Percentiles rank a stretch among this genome's conserved stretches.
Evolutionary conservation across 2,329 filamentous ascomycete species (phyloP).

Genomic region (Arthrobotrys entomopaga): DNA sequence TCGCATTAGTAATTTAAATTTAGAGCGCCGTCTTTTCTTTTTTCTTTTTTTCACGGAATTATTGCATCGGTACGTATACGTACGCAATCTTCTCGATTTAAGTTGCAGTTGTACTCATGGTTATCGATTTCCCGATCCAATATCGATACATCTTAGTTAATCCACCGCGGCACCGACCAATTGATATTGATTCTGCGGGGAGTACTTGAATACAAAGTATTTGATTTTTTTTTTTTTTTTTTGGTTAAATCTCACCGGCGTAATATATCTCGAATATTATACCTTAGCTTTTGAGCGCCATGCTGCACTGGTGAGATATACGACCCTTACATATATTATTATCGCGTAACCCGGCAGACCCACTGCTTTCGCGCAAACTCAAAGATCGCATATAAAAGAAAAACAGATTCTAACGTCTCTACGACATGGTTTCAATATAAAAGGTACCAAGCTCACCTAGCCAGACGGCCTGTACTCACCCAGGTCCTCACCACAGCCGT

Average conservation of each 20-base stretch:
- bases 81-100: too few species aligned
- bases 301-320: conserved; percentile 48
- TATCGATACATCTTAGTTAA: background rate
- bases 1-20: too few species aligned
- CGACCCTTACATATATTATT: background rate
- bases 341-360: too few species aligned
- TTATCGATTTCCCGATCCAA: too few species aligned
- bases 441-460: conserved; percentile 87
- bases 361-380: too few species aligned
- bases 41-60: too few species aligned
- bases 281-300: background rate
- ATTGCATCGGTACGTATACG: too few species aligned
- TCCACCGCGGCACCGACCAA: background rate
- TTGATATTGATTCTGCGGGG: background rate
- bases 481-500: conserved; percentile 87
- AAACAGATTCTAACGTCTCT: too few species aligned
- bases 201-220: background rate
- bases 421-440: background rate
- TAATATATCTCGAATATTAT: background rate
- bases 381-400: too few species aligned
- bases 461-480: conserved; percentile 83
- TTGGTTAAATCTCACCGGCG: too few species aligned
- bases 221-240: background rate
- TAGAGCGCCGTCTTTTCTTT: too few species aligned
- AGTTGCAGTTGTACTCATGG: too few species aligned